Evolutionary conservation across 2,329 filamentous ascomycete genomes (phyloP).

Genomic region (Beauveria australis): DNA sequence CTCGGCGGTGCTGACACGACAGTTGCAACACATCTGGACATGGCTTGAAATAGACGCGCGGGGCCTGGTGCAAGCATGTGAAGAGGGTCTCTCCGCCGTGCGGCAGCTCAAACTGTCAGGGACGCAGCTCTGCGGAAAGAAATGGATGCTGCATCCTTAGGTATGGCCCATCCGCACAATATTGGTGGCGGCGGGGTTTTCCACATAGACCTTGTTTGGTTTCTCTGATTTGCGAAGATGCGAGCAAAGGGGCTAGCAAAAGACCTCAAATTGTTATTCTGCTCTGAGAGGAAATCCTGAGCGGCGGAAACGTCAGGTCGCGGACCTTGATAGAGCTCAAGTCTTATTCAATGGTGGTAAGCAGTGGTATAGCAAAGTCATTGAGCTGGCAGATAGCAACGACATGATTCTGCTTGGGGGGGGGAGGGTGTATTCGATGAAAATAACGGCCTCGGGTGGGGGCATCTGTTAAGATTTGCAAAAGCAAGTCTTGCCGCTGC

Average conservation of each 20-base stretch:
- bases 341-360: not conserved
- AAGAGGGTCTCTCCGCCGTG: not conserved
- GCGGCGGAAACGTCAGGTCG: not conserved
- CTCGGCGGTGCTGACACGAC: not conserved
- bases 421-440: too few relatives aligned
- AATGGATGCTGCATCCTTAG: not conserved
- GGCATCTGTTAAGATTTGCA: not conserved
- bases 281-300: not conserved
- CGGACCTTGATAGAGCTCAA: not conserved
- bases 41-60: not conserved
- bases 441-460: too few relatives aligned
- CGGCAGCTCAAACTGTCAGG: not conserved
- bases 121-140: not conserved
- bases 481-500: not conserved
- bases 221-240: too few relatives aligned
- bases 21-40: not conserved
- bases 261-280: not conserved
- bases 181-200: not conserved
- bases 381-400: too few relatives aligned
- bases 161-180: not conserved
- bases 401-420: too few relatives aligned
- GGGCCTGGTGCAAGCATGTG: not conserved
- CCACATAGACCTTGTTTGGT: too few relatives aligned
- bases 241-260: too few relatives aligned
- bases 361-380: not conserved